Base-by-base conservation (phyloP, 2,329 filamentous ascomycete species). In the Fusarium transvaalense region DNA sequence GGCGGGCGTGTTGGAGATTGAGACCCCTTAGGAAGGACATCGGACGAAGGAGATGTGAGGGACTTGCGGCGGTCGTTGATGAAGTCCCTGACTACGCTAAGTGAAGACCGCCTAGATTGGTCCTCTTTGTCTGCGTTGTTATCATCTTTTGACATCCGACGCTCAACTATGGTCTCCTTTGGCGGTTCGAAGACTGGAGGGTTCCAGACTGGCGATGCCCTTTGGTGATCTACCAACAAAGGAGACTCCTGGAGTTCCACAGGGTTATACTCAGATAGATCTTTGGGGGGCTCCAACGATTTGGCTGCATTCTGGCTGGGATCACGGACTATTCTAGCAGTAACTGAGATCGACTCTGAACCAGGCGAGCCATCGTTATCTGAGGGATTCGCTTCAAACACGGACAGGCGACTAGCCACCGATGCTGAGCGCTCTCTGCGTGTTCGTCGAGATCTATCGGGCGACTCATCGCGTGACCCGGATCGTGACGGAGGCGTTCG, bases 321-420 rank as follows among this genome's bases (percentile, higher is more conserved):
- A 68, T 92, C 91, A 47, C 93, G 89, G 37, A 97, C 83, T 66
- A 97, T 97, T 52, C 91, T 89, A 48, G 94, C 92, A 19, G 92
- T 96, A 13, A 97, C 94, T 45, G 94, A 94, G n/a, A 97, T 88
- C 1, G 93, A 94, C 74, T 94, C 92, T 7, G 90, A 82, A 8
- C 84, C 64, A 12, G 71, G 65, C 4, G 76, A 72, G 6, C 56
- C 66, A 21, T 56, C 64, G 27, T 56, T 64, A 15, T 74, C 68
- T 14, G 61, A 64, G 8, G 69, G 58, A 38, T 66, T 66, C 8
- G 76, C 76, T 69, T 89, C 85, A 66, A 89, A 88, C 76, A 86
- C 82, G 29, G 84, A 86, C 27, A 89, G 76, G 38, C 85, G 82
- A 69, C 82, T 88, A 3, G 84, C 85, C 56, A 89, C 81, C 3